These are phyloP conservation scores for Boletus pseudo-olivaceus DNA, from an alignment of 768 basidiomycete species.

Conservation along the genomic window DNA sequence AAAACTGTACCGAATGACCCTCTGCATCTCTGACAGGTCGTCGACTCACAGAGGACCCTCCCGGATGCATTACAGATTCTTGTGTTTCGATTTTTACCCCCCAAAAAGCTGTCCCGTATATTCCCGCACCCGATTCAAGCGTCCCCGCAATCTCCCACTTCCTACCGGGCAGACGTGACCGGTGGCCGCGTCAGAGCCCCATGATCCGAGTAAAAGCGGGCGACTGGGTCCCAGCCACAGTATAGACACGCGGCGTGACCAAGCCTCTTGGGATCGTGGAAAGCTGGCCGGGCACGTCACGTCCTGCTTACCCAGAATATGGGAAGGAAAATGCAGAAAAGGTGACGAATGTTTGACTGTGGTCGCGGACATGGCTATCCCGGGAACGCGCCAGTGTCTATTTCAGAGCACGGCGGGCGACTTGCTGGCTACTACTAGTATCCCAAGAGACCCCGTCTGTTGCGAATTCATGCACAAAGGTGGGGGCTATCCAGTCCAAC, in stretches of 20 bases:
- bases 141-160: background rate
- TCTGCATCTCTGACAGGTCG: background rate
- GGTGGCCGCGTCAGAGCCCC: background rate
- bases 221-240: too few species aligned
- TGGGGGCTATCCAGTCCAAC: background rate
- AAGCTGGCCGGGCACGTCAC: too few species aligned
- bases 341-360: background rate
- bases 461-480: background rate
- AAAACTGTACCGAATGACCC: background rate
- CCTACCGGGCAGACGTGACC: background rate
- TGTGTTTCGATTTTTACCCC: background rate
- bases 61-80: background rate
- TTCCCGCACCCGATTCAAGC: conserved; percentile 3
- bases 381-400: background rate
- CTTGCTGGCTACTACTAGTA: background rate
- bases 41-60: background rate
- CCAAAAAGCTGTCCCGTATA: conserved; percentile 4
- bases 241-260: too few species aligned
- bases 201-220: background rate
- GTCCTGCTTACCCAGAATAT: too few species aligned
- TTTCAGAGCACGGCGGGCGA: too few species aligned
- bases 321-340: too few species aligned
- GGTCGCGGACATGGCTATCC: background rate
- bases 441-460: background rate
- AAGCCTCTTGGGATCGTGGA: too few species aligned